Evolutionary conservation across 257 asterid species (phyloP).

Genomic region (Asclepias syriaca): DNA sequence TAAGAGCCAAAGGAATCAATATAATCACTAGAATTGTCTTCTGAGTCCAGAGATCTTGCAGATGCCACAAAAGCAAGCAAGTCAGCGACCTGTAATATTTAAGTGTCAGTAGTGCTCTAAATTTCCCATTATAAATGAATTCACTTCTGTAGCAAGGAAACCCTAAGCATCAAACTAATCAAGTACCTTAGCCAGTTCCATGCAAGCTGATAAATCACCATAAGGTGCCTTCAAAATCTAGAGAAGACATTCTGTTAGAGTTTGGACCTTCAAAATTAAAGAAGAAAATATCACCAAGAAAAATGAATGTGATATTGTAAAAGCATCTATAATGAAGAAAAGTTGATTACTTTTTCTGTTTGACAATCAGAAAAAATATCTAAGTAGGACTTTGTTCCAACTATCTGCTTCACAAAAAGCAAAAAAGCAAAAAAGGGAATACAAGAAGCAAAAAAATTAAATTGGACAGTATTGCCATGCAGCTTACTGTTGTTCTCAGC

Average conservation of each 20-base stretch:
- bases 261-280: background rate
- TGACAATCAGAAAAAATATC: background rate
- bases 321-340: background rate
- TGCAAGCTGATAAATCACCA: conserved; percentile 78
- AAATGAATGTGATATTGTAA: background rate
- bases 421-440: no score
- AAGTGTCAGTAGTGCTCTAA: background rate
- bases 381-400: background rate
- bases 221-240: conserved; percentile 91
- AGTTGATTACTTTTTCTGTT: background rate
- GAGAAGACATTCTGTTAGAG: conserved; percentile 22
- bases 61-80: conserved; percentile 96
- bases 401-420: background rate
- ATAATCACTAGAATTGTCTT: conserved; percentile 31
- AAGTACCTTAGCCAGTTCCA: conserved; percentile 98
- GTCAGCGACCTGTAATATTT: conserved; percentile 74
- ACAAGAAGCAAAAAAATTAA: background rate
- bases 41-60: conserved; percentile 45
- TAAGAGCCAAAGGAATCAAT: conserved; percentile 90
- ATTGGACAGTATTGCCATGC: background rate
- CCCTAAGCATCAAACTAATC: conserved; percentile 3
- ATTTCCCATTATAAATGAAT: background rate
- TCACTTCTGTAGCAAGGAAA: background rate
- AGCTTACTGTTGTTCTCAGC: conserved; percentile 77
- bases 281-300: background rate